Evolutionary conservation across 768 basidiomycete species (phyloP).

Genomic region (Kwoniella newhampshirensis): DNA sequence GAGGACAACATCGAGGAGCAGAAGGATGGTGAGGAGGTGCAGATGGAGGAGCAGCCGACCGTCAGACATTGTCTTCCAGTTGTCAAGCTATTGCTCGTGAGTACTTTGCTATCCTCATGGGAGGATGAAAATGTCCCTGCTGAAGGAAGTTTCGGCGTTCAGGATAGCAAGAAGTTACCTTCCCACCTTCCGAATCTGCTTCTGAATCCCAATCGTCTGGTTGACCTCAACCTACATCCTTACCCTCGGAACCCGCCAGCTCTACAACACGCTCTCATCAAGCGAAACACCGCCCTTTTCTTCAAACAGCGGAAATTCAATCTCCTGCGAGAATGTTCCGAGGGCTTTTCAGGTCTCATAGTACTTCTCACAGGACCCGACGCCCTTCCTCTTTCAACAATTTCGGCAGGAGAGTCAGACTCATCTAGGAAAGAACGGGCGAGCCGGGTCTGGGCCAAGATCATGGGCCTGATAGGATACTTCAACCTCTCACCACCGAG

Average conservation of each 20-base stretch:
- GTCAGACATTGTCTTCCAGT: slow-evolving; percentile 19
- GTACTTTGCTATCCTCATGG: slow-evolving; percentile 5
- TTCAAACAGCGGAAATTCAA: slow-evolving; percentile 89
- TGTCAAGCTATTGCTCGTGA: slow-evolving; percentile 33
- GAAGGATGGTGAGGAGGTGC: slow-evolving; percentile 2
- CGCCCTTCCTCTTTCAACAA: slow-evolving; percentile 36
- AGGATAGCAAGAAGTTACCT: slow-evolving; percentile 27
- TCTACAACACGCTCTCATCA: slow-evolving; percentile 38
- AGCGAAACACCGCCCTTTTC: slow-evolving; percentile 44
- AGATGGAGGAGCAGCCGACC: slow-evolving; percentile 14
- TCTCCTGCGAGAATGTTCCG: slow-evolving; percentile 91
- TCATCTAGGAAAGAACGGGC: slow-evolving; percentile 25
- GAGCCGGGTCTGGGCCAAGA: slow-evolving; percentile 42
- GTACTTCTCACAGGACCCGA: slow-evolving; percentile 69
- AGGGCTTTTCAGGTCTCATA: slow-evolving; percentile 91
- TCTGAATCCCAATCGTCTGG: slow-evolving; percentile 26
- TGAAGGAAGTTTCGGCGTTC: slow-evolving; percentile 1
- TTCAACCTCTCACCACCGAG: slow-evolving; percentile 96
- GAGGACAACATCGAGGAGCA: slow-evolving; percentile 27
- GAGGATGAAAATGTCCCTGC: too few relatives aligned
- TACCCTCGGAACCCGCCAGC: slow-evolving; percentile 28
- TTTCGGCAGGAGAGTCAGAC: slow-evolving; percentile 14
- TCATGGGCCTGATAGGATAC: slow-evolving; percentile 63
- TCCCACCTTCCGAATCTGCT: slow-evolving; percentile 36
- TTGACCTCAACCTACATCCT: slow-evolving; percentile 32